Base-by-base conservation (phyloP, 164 flowering plant genomes). In the Vitis labrusca region DNA sequence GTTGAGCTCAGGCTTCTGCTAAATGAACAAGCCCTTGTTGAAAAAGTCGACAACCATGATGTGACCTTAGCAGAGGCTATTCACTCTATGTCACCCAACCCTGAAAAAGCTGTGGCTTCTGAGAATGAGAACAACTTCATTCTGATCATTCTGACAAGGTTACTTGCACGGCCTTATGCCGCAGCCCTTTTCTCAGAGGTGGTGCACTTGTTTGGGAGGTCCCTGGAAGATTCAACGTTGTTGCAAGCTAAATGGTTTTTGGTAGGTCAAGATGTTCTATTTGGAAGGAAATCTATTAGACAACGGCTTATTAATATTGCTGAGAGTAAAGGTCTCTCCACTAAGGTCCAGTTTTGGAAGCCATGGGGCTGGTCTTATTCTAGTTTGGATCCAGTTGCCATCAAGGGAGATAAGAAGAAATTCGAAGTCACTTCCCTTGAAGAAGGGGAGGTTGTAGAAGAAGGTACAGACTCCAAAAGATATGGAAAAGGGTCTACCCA, bases 401-500 rank as follows among this genome's bases (percentile, higher is more conserved):
- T 15, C 50, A 84, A 71, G 73, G 83, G 81, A 63, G 88, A 85
- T 8, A 89, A 84, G 70, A 77, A 74, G 79, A 93, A 88, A 82
- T 79, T 69, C 72, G 98, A 91, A 67, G 72, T 65, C 2, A 54
- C 71, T 63, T 76, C 85, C 61, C 74, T 89, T 70, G 99, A 93
- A 85, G 99, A 96, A 82, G 99, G 99, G 50, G 98, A 96, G 72
- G 91, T 93, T 59, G 88, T 88, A 57, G 97, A 93, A 63, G 97
- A 90, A 67, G 91, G 88, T 8, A 30, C 66, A 9, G 95, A 85
- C 9, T 65, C 68, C 9, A 93, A 81, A 72, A 81, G 81, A 76
- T 50, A 65, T 57, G 85, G 76, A 19, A 90, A 72, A 72, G 82
- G 73, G 23, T 56, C 70, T 4, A 13, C 71, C 17, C 85, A 75